Conservation (phyloP, 2,329 filamentous ascomycete genomes). For the Endoconidiophora laricicola region DNA sequence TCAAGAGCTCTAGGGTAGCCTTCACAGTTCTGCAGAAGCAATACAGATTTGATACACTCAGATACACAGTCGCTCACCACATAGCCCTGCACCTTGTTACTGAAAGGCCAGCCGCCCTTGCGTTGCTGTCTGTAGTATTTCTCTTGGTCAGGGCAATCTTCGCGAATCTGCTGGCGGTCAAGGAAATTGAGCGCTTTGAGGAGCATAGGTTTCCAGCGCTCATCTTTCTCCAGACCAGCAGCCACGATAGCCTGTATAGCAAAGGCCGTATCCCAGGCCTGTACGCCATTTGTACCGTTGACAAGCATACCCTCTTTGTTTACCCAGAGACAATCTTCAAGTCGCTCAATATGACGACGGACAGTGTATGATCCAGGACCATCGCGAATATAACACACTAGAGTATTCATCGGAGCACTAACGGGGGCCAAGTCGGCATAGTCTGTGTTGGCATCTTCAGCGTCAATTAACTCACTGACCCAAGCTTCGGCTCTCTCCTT, state of each 20-base stretch:
- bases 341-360: conserved; percentile 58
- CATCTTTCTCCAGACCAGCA: conserved; percentile 59
- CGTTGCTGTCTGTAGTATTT: conserved; percentile 77
- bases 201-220: conserved; percentile 70
- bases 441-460: conserved; percentile 87
- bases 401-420: conserved; percentile 76
- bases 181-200: conserved; percentile 68
- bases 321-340: conserved; percentile 82
- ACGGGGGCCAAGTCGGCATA: conserved; percentile 77
- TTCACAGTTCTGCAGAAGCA: conserved; percentile 65
- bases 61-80: conserved; percentile 90
- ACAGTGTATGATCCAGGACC: conserved; percentile 60
- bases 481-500: conserved; percentile 61
- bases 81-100: conserved; percentile 82
- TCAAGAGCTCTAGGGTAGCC: conserved; percentile 60
- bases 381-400: conserved; percentile 71
- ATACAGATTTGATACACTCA: conserved; percentile 73
- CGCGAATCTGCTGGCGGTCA: conserved; percentile 78
- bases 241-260: conserved; percentile 68
- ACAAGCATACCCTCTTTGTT: conserved; percentile 83
- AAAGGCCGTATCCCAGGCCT: conserved; percentile 93
- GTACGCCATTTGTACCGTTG: conserved; percentile 96
- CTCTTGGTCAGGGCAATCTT: conserved; percentile 61
- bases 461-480: conserved; percentile 67
- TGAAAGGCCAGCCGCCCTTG: conserved; percentile 94